Evolutionary conservation across 352 stramenopile species (phyloP).

Genomic region (Pythium periplocum): DNA sequence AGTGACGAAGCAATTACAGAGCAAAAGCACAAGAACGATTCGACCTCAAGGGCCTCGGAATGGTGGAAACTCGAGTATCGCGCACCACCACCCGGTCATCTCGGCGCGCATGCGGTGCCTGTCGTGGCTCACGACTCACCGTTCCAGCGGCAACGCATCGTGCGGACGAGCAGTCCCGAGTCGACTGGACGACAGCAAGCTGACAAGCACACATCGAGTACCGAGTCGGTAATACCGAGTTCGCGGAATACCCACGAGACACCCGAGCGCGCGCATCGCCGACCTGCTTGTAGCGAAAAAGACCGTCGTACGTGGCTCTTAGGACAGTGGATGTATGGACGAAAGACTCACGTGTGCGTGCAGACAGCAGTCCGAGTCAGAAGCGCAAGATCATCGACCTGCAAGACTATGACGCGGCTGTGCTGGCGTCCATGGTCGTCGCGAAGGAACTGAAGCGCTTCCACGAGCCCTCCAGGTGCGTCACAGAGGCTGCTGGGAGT

Average conservation of each 20-base stretch:
- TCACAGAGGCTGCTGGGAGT: not conserved
- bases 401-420: slow-evolving; percentile 29
- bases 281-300: slow-evolving; percentile 13
- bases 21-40: not conserved
- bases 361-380: slow-evolving; percentile 55
- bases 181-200: not conserved
- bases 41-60: slow-evolving; percentile 2
- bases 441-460: slow-evolving; percentile 59
- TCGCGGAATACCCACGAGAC: slow-evolving; percentile 25
- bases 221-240: not conserved
- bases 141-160: not conserved
- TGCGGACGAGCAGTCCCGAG: not conserved
- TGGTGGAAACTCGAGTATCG: slow-evolving; percentile 26
- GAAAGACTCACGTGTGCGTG: not conserved
- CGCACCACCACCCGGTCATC: slow-evolving; percentile 20
- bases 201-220: not conserved
- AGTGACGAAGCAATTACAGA: not conserved
- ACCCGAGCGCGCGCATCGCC: slow-evolving; percentile 34
- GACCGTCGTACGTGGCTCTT: slow-evolving; percentile 12
- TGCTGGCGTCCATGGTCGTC: slow-evolving; percentile 23
- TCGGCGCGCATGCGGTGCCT: slow-evolving; percentile 17
- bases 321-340: not conserved
- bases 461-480: slow-evolving; percentile 32
- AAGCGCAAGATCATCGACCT: slow-evolving; percentile 65
- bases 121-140: not conserved